phyloP scores from a whole-genome alignment of 495 filamentous ascomycete species.

The Echria macrotheca region DNA sequence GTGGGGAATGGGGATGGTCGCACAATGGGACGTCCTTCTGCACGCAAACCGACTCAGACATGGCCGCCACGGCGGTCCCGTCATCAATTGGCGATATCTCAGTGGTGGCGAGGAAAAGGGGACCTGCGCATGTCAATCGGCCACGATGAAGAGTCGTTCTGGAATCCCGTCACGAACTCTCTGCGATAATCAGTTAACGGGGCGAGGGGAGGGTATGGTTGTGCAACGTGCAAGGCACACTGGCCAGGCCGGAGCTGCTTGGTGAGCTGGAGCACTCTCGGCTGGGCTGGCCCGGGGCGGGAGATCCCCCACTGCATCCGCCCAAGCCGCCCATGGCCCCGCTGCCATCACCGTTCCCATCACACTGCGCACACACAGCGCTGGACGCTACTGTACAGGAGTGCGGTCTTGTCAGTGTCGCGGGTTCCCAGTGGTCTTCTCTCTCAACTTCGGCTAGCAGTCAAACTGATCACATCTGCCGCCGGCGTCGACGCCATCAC shows the following conservation, averaged over 20 bases:
- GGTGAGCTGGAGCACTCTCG: not conserved
- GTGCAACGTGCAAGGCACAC: not conserved
- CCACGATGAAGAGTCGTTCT: not conserved
- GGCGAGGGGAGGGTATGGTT: not conserved
- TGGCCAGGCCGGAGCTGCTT: not conserved
- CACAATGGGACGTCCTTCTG: not conserved
- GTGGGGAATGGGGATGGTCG: slow-evolving; percentile 3
- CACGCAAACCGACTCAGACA: no score
- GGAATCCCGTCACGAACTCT: not conserved
- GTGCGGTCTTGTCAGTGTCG: no score
- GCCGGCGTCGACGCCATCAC: not conserved
- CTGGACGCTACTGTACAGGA: no score
- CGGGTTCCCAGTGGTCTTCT: no score
- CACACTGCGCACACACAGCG: no score
- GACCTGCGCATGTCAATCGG: not conserved
- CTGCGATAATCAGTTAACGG: no score
- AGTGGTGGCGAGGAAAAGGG: slow-evolving; percentile 2
- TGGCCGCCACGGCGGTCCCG: no score
- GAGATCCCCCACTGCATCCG: not conserved
- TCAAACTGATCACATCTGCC: slow-evolving; percentile 11
- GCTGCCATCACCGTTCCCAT: not conserved
- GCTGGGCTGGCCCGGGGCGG: not conserved
- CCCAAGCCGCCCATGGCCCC: not conserved
- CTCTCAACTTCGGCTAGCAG: no score
- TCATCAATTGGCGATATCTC: slow-evolving; percentile 3